phyloP scores from a whole-genome alignment of 2,329 filamentous ascomycete genomes.

The Cordyceps cicadae region DNA sequence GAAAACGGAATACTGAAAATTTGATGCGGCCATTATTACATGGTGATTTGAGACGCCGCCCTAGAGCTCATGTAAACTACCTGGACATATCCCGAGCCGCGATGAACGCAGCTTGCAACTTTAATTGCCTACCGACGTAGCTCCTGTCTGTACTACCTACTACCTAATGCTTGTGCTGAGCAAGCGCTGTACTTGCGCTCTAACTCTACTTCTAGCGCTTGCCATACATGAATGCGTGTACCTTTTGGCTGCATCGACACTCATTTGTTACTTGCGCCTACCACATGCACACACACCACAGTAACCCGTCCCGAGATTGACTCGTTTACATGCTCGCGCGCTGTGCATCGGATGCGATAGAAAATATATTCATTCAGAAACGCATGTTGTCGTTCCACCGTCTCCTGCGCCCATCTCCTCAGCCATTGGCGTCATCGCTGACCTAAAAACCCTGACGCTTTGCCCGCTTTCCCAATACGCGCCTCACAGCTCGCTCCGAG shows the following conservation, averaged over 20 bases:
- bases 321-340: not conserved
- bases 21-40: not conserved
- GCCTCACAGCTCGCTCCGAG: not conserved
- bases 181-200: not conserved
- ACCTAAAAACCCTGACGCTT: conserved; percentile 26
- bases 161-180: not conserved
- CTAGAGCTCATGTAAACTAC: not conserved
- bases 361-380: not conserved
- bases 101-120: not conserved
- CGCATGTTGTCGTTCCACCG: not conserved
- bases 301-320: not conserved
- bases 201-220: not conserved
- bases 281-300: not conserved
- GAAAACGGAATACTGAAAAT: not conserved
- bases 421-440: conserved; percentile 31
- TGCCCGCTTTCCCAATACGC: not conserved
- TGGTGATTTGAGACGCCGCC: not conserved
- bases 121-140: too few relatives aligned
- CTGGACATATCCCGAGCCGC: not conserved
- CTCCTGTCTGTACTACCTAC: too few relatives aligned
- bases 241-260: not conserved
- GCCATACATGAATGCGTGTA: not conserved
- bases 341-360: not conserved
- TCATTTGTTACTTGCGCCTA: not conserved
- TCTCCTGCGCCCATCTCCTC: not conserved